Evolutionary conservation across 169 alveolate species (phyloP), one percentile per base, ranked within the genome.

Genomic region (Eimeria sp.): DNA sequence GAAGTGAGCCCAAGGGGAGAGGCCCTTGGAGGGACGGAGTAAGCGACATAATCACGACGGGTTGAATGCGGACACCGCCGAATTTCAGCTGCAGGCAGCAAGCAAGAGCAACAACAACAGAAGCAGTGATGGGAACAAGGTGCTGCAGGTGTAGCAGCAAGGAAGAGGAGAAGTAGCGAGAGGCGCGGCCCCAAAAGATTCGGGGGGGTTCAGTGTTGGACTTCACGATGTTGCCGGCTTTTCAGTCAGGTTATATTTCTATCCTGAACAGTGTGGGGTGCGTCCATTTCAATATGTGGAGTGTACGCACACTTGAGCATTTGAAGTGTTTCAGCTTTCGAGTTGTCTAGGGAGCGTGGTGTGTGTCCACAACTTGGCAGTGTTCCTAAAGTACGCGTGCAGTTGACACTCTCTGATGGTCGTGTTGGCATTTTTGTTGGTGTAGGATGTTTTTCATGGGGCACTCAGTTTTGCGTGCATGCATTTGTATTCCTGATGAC

Each of bases 211-310:
- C 45, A 5, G 40, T 34, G 40, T 34, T 34, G 40, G 40, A 34
- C 40, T 34, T 47, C 91, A 83, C 7, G 45, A 83, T 83, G 91
- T 51, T 83, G 91, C 91, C 91, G 7, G 91, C 14, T 14, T 83
- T 83, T 54, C 91, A 83, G 72, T 83, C 91, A 43, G 91, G 91
- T 25, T 83, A 83, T n/a, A 83, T 83, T 51, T 83, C 91, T 6
- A 83, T 83, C 34, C 91, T 83, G 58, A 47, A 83, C 91, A 83
- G 91, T 49, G 91, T 54, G 45, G 91, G 91, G 91, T 80, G 51
- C 30, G 89, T 67, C 0, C 11, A 67, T 45, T n/a, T 67, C 22
- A 6, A n/a, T 67, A n/a, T 67, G 76, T 67, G 45, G 9, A 67
- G 76, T 67, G 45, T 25, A 67, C 10, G 73, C 30, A 22, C 73